Evolutionary conservation across 306 rosid species (phyloP).

Genomic region (Amphicarpaea edgeworthii): DNA sequence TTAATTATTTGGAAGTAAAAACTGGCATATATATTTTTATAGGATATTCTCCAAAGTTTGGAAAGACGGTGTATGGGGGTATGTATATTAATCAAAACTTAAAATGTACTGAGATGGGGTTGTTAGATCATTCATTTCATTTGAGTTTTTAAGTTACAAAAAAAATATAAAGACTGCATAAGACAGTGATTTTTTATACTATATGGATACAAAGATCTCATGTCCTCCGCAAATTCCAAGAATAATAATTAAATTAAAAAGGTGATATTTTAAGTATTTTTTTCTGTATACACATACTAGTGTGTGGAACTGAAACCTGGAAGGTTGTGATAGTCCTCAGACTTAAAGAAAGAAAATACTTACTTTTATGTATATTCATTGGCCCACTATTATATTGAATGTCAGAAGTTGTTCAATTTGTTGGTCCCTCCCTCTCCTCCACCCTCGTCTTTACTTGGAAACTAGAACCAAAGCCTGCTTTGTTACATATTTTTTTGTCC

Average conservation of each 20-base stretch:
- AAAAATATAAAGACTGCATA: neutral
- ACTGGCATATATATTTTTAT: conserved; percentile 10
- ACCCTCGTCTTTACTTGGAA: conserved; percentile 38
- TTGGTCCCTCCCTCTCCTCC: conserved; percentile 48
- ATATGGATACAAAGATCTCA: conserved; percentile 41
- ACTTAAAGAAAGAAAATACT: conserved; percentile 12
- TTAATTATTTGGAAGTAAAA: neutral
- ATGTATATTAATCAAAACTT: neutral
- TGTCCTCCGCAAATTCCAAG: conserved; percentile 45
- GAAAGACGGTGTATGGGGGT: neutral
- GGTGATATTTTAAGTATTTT: conserved; percentile 30
- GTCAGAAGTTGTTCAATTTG: conserved; percentile 54
- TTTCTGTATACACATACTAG: conserved; percentile 27
- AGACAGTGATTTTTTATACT: conserved; percentile 14
- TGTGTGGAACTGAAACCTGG: conserved; percentile 44
- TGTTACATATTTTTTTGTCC: conserved; percentile 21
- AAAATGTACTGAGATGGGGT: conserved; percentile 13
- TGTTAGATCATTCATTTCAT: conserved; percentile 23
- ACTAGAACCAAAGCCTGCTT: conserved; percentile 29
- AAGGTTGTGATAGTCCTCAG: conserved; percentile 44
- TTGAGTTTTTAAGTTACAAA: conserved; percentile 12
- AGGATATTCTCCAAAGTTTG: conserved; percentile 22
- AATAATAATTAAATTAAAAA: conserved; percentile 34
- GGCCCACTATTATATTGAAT: conserved; percentile 45
- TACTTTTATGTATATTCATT: conserved; percentile 36